Conservation (phyloP, 1,284 basidiomycete genomes). For the Stereum hirsutum region DNA sequence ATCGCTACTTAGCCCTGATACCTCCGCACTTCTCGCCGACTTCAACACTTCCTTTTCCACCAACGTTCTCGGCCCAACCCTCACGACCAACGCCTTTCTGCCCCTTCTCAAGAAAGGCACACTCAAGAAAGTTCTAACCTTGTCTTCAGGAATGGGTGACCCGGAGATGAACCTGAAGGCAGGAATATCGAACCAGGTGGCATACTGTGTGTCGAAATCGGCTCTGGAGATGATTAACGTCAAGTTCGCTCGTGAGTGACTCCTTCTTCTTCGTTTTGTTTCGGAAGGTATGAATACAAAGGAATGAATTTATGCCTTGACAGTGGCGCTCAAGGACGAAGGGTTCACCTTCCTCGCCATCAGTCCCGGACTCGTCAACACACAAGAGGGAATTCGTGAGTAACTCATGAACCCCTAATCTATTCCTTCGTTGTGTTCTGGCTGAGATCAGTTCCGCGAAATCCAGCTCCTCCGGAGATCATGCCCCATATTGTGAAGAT, state of each 20-base stretch:
- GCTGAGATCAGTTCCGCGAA: no score
- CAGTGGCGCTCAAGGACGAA: slow-evolving; percentile 9
- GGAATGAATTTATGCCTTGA: no score
- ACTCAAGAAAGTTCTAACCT: slow-evolving; percentile 26
- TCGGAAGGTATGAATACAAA: no score
- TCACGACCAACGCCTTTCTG: slow-evolving; percentile 27
- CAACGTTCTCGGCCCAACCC: slow-evolving; percentile 28
- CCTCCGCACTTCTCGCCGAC: no score
- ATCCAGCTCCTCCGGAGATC: not conserved
- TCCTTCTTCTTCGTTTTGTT: not conserved
- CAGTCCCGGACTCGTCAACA: not conserved
- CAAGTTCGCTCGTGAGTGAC: slow-evolving; percentile 24
- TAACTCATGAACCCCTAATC: not conserved
- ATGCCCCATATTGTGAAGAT: not conserved
- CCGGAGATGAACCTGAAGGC: slow-evolving; percentile 15
- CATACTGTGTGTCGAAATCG: slow-evolving; percentile 28
- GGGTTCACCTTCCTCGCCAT: not conserved
- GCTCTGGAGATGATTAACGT: slow-evolving; percentile 29
- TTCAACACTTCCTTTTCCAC: no score
- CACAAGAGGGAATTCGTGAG: not conserved
- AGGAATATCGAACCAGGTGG: slow-evolving; percentile 8
- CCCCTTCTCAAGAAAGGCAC: slow-evolving; percentile 27
- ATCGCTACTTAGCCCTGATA: no score
- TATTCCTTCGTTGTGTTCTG: not conserved
- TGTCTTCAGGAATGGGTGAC: slow-evolving; percentile 23